Evolutionary conservation across 371 early-diverging fungal species (phyloP).

Genomic region (Gilbertella persicaria): DNA sequence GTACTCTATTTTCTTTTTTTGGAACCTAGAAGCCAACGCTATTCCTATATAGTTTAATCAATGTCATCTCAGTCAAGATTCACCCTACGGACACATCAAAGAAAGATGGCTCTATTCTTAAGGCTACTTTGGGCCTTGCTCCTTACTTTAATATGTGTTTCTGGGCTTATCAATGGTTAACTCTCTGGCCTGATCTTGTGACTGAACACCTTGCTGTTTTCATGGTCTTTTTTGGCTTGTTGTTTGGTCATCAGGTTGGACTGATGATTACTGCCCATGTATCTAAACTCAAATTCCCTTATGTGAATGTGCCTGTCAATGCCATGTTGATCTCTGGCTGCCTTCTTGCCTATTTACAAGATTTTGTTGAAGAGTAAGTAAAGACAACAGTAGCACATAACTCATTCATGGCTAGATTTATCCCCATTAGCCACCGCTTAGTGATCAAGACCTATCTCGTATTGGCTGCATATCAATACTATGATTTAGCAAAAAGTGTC

Average conservation of each 20-base stretch:
- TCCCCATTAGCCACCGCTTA: conserved; percentile 25
- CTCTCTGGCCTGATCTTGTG: conserved; percentile 69
- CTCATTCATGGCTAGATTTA: conserved; percentile 8
- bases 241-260: conserved; percentile 86
- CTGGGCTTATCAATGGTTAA: conserved; percentile 68
- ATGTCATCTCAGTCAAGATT: conserved; percentile 34
- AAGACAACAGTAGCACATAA: background rate
- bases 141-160: conserved; percentile 66
- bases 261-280: conserved; percentile 89
- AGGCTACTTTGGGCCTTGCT: conserved; percentile 62
- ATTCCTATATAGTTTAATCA: conserved; percentile 19
- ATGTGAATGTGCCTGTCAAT: conserved; percentile 64
- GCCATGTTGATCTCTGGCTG: conserved; percentile 59
- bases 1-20: conserved; percentile 4
- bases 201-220: conserved; percentile 68
- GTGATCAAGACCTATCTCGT: conserved; percentile 26
- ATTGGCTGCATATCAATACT: conserved; percentile 52
- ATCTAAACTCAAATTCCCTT: conserved; percentile 77
- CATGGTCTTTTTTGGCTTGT: conserved; percentile 68
- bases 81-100: conserved; percentile 40
- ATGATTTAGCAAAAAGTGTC: conserved; percentile 70
- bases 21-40: background rate
- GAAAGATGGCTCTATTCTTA: conserved; percentile 49
- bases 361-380: conserved; percentile 52
- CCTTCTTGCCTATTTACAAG: conserved; percentile 61